Conservation (phyloP, 345 rosid genomes). For the Bretschneidera sinensis region DNA sequence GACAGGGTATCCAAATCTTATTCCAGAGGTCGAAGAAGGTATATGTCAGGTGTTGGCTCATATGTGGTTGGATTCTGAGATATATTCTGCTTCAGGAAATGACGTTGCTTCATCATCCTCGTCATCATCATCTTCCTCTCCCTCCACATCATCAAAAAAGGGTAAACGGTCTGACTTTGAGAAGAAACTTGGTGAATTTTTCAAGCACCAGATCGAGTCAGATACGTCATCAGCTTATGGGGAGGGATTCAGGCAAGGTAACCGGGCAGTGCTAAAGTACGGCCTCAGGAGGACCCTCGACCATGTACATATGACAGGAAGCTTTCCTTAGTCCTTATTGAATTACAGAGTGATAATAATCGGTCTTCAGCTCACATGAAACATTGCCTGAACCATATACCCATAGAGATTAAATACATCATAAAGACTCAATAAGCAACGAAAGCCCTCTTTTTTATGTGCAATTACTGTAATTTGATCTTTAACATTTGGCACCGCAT, state of each 20-base stretch:
- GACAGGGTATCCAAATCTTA: slow-evolving; percentile 77
- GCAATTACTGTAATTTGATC: no score
- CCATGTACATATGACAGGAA: slow-evolving; percentile 76
- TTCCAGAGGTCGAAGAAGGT: slow-evolving; percentile 97
- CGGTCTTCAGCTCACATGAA: not conserved
- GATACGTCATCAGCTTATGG: slow-evolving; percentile 86
- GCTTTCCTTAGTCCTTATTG: no score
- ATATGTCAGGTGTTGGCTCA: slow-evolving; percentile 95
- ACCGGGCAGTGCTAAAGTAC: slow-evolving; percentile 58
- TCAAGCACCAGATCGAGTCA: slow-evolving; percentile 81
- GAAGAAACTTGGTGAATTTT: slow-evolving; percentile 86
- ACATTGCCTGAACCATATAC: no score
- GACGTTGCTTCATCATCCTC: slow-evolving; percentile 47
- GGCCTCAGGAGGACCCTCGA: slow-evolving; percentile 81
- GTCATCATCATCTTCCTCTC: slow-evolving; percentile 45
- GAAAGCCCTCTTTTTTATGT: no score
- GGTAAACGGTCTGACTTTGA: slow-evolving; percentile 82
- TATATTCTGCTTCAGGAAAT: slow-evolving; percentile 45
- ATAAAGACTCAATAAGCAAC: slow-evolving; percentile 9
- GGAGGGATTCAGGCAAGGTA: slow-evolving; percentile 81
- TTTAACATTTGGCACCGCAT: no score
- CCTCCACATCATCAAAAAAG: slow-evolving; percentile 64
- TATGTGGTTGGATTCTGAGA: slow-evolving; percentile 97
- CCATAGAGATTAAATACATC: slow-evolving; percentile 11
- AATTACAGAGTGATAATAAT: not conserved